Conservation (phyloP, 257 asterid species). For the Misopates orontium region DNA sequence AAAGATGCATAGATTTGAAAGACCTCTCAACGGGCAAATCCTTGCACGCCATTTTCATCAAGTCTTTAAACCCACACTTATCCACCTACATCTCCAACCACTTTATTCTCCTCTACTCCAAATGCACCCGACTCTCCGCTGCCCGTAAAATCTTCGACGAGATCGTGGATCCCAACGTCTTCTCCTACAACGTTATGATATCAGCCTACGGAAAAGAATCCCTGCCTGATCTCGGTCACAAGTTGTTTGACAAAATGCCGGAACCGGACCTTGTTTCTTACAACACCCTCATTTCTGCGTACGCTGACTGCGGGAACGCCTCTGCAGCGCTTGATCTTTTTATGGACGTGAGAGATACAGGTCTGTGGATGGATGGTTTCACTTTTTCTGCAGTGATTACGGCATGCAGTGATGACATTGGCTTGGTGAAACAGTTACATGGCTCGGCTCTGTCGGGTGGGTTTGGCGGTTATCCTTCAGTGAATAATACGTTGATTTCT, state of each 20-base stretch:
- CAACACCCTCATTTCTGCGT: constrained; percentile 77
- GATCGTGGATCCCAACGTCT: constrained; percentile 56
- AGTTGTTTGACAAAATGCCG: constrained; percentile 70
- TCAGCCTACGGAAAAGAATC: constrained; percentile 61
- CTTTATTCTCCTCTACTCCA: constrained; percentile 78
- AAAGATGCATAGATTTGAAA: constrained; percentile 52
- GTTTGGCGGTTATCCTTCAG: constrained; percentile 49
- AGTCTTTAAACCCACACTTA: constrained; percentile 49
- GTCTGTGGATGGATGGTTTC: constrained; percentile 57
- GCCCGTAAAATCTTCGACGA: constrained; percentile 56
- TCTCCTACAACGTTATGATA: constrained; percentile 66
- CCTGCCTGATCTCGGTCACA: constrained; percentile 48
- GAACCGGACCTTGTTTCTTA: constrained; percentile 75
- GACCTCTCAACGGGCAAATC: constrained; percentile 58
- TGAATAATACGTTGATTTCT: constrained; percentile 58
- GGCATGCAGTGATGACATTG: constrained; percentile 42
- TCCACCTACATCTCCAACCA: constrained; percentile 73
- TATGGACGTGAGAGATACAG: constrained; percentile 34
- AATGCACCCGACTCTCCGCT: constrained; percentile 52
- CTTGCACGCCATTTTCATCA: constrained; percentile 57
- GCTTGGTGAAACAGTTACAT: constrained; percentile 56
- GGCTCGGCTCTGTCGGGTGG: constrained; percentile 53
- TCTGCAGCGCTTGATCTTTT: constrained; percentile 47
- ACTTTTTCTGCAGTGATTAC: constrained; percentile 59
- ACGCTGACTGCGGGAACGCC: constrained; percentile 53